Evolutionary conservation across 2,329 filamentous ascomycete species (phyloP).

Genomic region (Davidsoniella australis): DNA sequence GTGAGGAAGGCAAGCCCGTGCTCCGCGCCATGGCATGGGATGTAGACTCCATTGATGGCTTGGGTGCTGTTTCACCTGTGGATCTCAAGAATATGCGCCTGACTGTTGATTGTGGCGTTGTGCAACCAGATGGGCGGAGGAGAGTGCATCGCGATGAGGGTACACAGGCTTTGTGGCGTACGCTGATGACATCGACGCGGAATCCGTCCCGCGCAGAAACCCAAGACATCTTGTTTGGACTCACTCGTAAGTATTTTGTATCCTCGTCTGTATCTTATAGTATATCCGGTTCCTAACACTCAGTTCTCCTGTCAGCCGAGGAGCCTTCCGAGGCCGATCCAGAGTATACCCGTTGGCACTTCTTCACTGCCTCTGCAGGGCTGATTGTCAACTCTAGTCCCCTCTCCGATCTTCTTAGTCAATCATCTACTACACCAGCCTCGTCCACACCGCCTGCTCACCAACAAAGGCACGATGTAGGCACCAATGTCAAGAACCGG

Average conservation of each 20-base stretch:
- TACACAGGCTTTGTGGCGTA: slow-evolving; percentile 7
- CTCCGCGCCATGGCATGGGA: slow-evolving; percentile 12
- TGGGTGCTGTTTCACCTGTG: slow-evolving; percentile 9
- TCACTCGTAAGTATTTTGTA: slow-evolving; percentile 4
- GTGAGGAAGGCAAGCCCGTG: not conserved
- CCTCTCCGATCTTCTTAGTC: slow-evolving; percentile 3
- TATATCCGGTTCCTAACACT: not conserved
- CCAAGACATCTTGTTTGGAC: slow-evolving; percentile 9
- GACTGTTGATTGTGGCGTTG: not conserved
- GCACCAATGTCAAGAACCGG: slow-evolving; percentile 2
- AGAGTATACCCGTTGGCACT: slow-evolving; percentile 9
- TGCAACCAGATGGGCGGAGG: slow-evolving; percentile 2
- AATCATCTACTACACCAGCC: slow-evolving; percentile 1
- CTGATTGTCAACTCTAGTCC: slow-evolving; percentile 8
- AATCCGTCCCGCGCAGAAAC: slow-evolving; percentile 4
- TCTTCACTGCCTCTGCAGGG: slow-evolving; percentile 3
- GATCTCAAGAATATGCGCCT: slow-evolving; percentile 4
- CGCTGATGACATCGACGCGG: slow-evolving; percentile 3
- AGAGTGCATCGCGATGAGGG: slow-evolving; percentile 3
- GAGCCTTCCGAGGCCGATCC: slow-evolving; percentile 4
- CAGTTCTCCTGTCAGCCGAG: not conserved
- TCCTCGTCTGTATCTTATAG: not conserved
- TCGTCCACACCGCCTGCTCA: slow-evolving; percentile 5
- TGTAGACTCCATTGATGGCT: slow-evolving; percentile 8
- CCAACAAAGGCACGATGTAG: not conserved